Evolutionary conservation across 306 rosid species (phyloP), one percentile per base, ranked within the genome.

Genomic region (Inga oerstediana): DNA sequence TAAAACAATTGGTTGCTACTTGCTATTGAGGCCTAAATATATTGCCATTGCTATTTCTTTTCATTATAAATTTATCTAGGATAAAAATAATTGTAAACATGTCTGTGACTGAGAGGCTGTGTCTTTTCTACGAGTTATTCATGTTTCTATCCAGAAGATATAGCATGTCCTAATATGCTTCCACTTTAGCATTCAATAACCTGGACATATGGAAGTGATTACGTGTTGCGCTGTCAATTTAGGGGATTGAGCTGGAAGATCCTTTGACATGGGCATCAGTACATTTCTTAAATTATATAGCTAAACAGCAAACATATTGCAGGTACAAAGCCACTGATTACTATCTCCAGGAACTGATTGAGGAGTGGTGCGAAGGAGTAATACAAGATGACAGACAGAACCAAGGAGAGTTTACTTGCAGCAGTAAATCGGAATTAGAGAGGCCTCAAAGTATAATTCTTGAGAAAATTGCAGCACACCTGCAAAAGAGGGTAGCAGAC

Each of bases 321-420:
- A 96, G 99, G 92, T 96, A 89, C 89, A 91, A 87, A 82, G 70
- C 99, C 73, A 92, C 86, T 71, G 98, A 95, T 88, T 90, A 86
- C 85, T 92, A 91, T 87, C 92, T 95, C 62, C 87, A 91, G 84
- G 91, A 85, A 85, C 83, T 95, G 69, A 90, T 95, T 71, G 96
- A 91, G 85, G 99, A 93, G 84, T 93, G 99, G 98, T 96, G 98
- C 79, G 99, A 93, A 88, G 99, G 97, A 85, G 97, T 96, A 59
- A 78, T 93, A 89, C 98, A 86, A 83, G 88, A 87, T 82, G 74
- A 88, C 82, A 81, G 81, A 44, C 86, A 78, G 74, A 85, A 64
- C 77, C 93, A 80, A 85, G 91, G 75, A 56, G 92, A 90, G 73
- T 86, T 51, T 66, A 85, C 80, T 84, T 87, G 86, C 83, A 80